These are phyloP conservation scores for Trichoderma sp. DNA, from an alignment of 2,329 filamentous ascomycete genomes.

Conservation along the genomic window DNA sequence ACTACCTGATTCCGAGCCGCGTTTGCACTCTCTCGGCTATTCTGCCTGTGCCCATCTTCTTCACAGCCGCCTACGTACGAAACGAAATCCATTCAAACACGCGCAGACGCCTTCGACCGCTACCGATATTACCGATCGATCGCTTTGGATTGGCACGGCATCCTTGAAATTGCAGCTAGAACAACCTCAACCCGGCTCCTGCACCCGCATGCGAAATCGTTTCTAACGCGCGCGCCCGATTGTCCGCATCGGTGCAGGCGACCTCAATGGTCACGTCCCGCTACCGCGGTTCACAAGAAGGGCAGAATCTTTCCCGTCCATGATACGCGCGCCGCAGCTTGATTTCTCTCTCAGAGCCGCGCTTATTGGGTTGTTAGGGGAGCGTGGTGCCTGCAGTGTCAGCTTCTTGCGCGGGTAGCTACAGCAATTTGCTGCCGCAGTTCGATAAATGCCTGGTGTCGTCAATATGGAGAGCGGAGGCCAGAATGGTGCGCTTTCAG, in stretches of 20 bases:
- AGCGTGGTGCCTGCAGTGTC: constrained; percentile 23
- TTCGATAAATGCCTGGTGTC: constrained; percentile 51
- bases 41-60: background rate
- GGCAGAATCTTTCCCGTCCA: constrained; percentile 27
- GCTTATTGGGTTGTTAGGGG: constrained; percentile 27
- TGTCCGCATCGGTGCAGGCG: constrained; percentile 30
- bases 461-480: constrained; percentile 59
- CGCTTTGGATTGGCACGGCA: background rate
- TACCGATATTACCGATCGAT: background rate
- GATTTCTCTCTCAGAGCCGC: constrained; percentile 20
- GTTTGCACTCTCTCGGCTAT: background rate
- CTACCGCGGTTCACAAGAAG: constrained; percentile 26
- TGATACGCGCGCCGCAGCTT: constrained; percentile 28
- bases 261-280: constrained; percentile 31
- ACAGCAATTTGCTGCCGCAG: constrained; percentile 17
- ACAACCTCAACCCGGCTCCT: background rate
- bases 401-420: constrained; percentile 23
- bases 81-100: constrained; percentile 7
- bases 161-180: background rate
- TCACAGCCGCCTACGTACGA: background rate
- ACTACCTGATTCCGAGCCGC: background rate
- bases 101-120: constrained; percentile 5
- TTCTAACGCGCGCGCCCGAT: constrained; percentile 24
- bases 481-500: constrained; percentile 55
- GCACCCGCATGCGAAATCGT: constrained; percentile 20